Conservation (phyloP, 2,329 filamentous ascomycete genomes). For the Paramyrothecium sp. region DNA sequence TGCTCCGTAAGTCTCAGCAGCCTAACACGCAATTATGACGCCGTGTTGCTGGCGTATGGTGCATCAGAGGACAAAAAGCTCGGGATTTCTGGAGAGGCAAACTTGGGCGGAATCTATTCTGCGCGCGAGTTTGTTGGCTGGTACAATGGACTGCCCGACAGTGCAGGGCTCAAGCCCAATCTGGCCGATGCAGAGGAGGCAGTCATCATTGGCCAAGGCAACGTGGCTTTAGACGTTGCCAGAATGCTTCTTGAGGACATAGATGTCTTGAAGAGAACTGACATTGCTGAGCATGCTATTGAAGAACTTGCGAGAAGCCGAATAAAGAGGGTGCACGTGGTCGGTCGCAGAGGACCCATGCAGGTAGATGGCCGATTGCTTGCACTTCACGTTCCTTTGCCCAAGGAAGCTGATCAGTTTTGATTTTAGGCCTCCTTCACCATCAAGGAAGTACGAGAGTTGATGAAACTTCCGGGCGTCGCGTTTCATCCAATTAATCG, state of each 20-base stretch:
- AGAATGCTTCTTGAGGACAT: constrained; percentile 79
- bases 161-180: constrained; percentile 69
- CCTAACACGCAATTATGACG: constrained; percentile 83
- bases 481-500: constrained; percentile 68
- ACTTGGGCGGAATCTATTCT: constrained; percentile 73
- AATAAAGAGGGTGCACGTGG: constrained; percentile 78
- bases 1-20: constrained; percentile 62
- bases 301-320: constrained; percentile 69
- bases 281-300: constrained; percentile 84
- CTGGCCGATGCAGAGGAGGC: constrained; percentile 76
- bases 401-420: constrained; percentile 5
- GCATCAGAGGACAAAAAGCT: constrained; percentile 80
- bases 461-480: constrained; percentile 74
- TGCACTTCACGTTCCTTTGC: neutral
- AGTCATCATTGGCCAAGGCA: constrained; percentile 89
- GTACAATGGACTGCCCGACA: constrained; percentile 95
- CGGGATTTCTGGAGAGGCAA: constrained; percentile 75
- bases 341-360: constrained; percentile 84
- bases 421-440: constrained; percentile 76
- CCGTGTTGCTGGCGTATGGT: constrained; percentile 89
- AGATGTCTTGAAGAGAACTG: constrained; percentile 72
- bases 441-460: constrained; percentile 88
- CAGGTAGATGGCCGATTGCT: constrained; percentile 53
- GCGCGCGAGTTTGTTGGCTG: constrained; percentile 94
- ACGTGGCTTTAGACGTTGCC: constrained; percentile 92